Conservation (phyloP, 2,329 filamentous ascomycete species). For the Xylariaceae sp. region DNA sequence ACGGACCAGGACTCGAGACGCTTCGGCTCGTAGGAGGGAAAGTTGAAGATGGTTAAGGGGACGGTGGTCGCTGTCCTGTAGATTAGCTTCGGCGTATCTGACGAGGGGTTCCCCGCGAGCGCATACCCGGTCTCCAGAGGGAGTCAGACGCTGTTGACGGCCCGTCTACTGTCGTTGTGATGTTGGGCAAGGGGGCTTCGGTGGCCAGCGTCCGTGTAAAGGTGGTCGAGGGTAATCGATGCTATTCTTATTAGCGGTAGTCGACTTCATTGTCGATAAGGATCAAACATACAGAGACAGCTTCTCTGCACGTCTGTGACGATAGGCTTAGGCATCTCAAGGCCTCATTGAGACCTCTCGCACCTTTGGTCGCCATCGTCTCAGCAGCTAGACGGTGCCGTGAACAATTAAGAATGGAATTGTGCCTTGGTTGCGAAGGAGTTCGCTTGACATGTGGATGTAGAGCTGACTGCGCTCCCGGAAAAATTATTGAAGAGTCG, state of each 20-base stretch:
- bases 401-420: not conserved
- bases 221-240: constrained; percentile 35
- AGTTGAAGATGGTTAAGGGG: constrained; percentile 83
- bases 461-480: constrained; percentile 15
- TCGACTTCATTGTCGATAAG: constrained; percentile 9
- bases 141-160: constrained; percentile 36
- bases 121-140: constrained; percentile 50
- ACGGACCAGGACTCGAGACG: constrained; percentile 76
- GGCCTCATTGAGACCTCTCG: constrained; percentile 56
- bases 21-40: constrained; percentile 84
- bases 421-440: constrained; percentile 1
- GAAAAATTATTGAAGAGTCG: constrained; percentile 34
- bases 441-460: not conserved
- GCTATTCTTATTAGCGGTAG: constrained; percentile 21
- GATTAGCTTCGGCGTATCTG: constrained; percentile 11
- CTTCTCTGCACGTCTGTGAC: constrained; percentile 45
- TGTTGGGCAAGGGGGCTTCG: constrained; percentile 45
- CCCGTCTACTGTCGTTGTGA: constrained; percentile 41
- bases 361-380: constrained; percentile 52
- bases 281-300: constrained; percentile 31
- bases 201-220: constrained; percentile 61
- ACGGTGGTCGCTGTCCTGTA: constrained; percentile 60
- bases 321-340: constrained; percentile 53
- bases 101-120: not conserved
- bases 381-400: constrained; percentile 16